Base-by-base conservation (phyloP, 2,329 filamentous ascomycete genomes). In the Microdochium paspali region DNA sequence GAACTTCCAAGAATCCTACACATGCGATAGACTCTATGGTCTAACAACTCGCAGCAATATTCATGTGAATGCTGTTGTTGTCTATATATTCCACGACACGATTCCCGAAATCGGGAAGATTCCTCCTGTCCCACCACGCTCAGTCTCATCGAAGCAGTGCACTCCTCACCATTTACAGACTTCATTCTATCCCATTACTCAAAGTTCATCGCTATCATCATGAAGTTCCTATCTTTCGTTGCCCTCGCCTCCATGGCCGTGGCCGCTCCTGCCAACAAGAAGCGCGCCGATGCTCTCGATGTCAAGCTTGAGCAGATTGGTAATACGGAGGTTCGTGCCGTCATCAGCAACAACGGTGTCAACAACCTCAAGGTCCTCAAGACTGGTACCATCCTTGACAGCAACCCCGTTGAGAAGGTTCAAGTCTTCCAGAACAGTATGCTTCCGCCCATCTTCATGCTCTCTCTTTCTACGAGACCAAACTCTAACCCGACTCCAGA, bases 311-410 rank as follows among this genome's bases (percentile, higher is more conserved):
- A 72, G 58, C 64, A 70, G 54, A 59, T 68, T 21, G 71, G 70
- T 49, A 78, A 79, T 63, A 70, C 73, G n/a, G 66, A 65, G 47
- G 66, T 80, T 53, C 76, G 75, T 63, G 72, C 74, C 25, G 62
- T 65, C 43, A 65, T 80, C 50, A 77, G 71, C 53, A 79, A 79
- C 66, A 74, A 65, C 26, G 76, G 74, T 43, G 64, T 65, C 43
- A 64, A 62, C 44, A 65, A 66, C 48, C 58, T 79, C 51, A 76
- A 76, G 60, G 57, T 80, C 24, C 63, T 79, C 51, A 77, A 70
- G 64, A 67, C 69, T 40, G 76, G 76, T 28, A 76, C 71, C 46
- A 71, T 80, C 53, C 62, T 80, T 44, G 75, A 77, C 53, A 65
- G 66, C 31, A 58, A 67, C n/a, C 66, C 73, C 2, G 69, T 78